Conservation (phyloP, 305 asterid species). For the Fraxinus greggii region DNA sequence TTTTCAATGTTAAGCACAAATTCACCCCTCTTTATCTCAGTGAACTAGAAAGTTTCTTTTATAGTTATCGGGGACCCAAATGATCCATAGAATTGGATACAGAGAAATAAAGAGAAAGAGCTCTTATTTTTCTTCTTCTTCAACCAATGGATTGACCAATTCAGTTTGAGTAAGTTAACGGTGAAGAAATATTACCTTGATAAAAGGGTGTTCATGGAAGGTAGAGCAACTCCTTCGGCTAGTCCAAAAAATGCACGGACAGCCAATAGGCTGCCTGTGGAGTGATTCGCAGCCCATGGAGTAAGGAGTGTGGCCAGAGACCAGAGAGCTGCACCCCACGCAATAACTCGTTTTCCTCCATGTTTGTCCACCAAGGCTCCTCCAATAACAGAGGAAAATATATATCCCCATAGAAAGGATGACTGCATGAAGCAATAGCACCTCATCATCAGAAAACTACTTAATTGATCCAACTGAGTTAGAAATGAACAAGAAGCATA, state of each 20-base stretch:
- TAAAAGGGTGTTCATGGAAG: conserved; percentile 84
- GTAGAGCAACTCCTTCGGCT: conserved; percentile 95
- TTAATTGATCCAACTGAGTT: neutral
- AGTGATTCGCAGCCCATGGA: conserved; percentile 94
- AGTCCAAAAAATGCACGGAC: conserved; percentile 88
- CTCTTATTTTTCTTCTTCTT: neutral
- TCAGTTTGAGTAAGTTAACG: neutral
- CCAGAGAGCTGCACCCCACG: conserved; percentile 95
- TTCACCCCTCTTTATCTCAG: neutral
- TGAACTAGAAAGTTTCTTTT: neutral
- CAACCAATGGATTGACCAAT: neutral
- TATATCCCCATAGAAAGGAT: conserved; percentile 96
- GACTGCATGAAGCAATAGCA: conserved; percentile 50
- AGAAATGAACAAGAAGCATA: neutral
- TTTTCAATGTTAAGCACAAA: neutral
- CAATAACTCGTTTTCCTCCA: conserved; percentile 79
- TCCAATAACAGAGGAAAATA: conserved; percentile 83
- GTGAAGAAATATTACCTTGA: conserved; percentile 48
- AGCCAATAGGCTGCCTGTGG: conserved; percentile 73
- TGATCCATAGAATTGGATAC: neutral
- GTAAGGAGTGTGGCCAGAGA: conserved; percentile 89
- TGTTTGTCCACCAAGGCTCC: conserved; percentile 92
- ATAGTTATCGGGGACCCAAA: neutral
- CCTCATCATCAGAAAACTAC: conserved; percentile 22
- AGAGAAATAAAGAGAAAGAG: neutral